Percentiles rank a stretch among this genome's conserved stretches.
These are phyloP conservation scores for Fusarium sulawesiense DNA, from an alignment of 2,329 filamentous ascomycete species.

Conservation along the genomic window DNA sequence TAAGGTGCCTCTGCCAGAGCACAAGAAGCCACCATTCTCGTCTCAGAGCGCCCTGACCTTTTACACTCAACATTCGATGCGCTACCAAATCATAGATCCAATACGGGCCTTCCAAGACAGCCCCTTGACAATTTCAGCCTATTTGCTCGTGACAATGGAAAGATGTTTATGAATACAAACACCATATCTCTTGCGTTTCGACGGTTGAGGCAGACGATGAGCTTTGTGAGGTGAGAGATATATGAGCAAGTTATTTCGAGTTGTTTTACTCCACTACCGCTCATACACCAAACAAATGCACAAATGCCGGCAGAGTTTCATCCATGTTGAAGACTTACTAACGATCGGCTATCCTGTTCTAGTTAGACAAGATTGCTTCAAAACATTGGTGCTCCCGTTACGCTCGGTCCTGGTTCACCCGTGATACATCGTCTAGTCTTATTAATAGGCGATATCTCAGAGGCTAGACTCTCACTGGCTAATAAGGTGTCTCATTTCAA, in stretches of 20 bases:
- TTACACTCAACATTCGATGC: conserved; percentile 35
- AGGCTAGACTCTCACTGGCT: neutral
- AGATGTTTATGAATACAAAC: conserved; percentile 1
- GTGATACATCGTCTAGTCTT: conserved; percentile 9
- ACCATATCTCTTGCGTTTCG: neutral
- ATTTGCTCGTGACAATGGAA: conserved; percentile 26
- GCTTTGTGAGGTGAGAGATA: conserved; percentile 20
- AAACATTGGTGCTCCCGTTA: neutral
- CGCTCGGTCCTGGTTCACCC: neutral
- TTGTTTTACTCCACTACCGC: conserved; percentile 22
- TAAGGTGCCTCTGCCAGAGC: conserved; percentile 24
- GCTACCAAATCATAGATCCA: conserved; percentile 28
- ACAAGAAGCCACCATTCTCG: conserved; percentile 30
- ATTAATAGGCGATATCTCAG: neutral
- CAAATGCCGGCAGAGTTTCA: conserved; percentile 14
- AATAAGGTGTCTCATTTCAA: neutral
- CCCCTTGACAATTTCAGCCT: conserved; percentile 17
- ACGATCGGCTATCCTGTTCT: conserved; percentile 1
- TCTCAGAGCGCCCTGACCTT: conserved; percentile 37
- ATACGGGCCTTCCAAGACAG: conserved; percentile 14
- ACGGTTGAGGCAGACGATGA: neutral
- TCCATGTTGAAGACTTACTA: conserved; percentile 6
- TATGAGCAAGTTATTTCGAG: conserved; percentile 41
- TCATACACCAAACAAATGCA: conserved; percentile 13
- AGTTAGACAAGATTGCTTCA: conserved; percentile 8